phyloP scores from a whole-genome alignment of 23 red algal genomes.

The Chondrus crispus region DNA sequence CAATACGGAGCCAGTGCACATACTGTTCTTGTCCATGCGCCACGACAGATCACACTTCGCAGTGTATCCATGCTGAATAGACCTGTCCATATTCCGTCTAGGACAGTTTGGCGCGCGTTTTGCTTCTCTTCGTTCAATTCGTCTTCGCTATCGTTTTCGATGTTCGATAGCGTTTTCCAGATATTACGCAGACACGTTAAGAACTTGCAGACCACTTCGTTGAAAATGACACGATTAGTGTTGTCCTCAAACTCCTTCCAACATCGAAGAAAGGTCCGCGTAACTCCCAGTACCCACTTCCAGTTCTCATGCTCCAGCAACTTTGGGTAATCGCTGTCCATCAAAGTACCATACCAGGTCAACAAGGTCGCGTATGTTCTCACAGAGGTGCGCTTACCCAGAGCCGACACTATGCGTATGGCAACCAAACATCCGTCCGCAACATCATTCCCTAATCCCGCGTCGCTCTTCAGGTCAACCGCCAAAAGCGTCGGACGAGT shows the following conservation, averaged over 20 bases:
- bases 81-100: neutral
- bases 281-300: neutral
- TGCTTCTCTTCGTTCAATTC: neutral
- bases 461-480: conserved; percentile 5
- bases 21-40: conserved; percentile 29
- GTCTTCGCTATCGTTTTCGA: neutral
- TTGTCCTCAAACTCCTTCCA: conserved; percentile 23
- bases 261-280: neutral
- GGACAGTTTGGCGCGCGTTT: neutral
- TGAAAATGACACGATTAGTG: neutral
- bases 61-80: conserved; percentile 34
- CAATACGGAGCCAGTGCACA: neutral
- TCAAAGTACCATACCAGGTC: conserved; percentile 21
- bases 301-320: neutral
- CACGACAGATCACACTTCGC: neutral
- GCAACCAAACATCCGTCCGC: conserved; percentile 10
- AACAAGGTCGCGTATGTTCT: conserved; percentile 29
- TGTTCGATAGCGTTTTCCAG: neutral
- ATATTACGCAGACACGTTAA: conserved; percentile 24
- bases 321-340: neutral
- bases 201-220: conserved; percentile 26
- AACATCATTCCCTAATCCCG: neutral
- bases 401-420: conserved; percentile 1
- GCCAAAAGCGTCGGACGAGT: conserved; percentile 38
- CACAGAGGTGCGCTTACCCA: neutral